These are phyloP conservation scores for Termitomyces titanicus DNA, from an alignment of 768 basidiomycete species.

Conservation along the genomic window DNA sequence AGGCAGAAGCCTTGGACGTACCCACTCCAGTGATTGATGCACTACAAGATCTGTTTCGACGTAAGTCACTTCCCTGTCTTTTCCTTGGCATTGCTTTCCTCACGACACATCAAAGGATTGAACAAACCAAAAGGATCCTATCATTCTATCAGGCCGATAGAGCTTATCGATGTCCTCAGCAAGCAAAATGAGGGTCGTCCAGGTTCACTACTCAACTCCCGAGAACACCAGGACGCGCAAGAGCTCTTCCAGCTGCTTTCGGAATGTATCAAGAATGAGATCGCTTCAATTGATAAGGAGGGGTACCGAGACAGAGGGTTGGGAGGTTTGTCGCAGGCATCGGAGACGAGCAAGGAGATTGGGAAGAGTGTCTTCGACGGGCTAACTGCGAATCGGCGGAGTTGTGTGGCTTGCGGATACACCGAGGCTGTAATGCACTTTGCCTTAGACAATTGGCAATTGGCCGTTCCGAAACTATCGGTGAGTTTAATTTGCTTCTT, in stretches of 20 bases:
- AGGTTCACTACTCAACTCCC: constrained; percentile 73
- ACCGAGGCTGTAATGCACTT: constrained; percentile 95
- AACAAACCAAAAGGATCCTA: constrained; percentile 59
- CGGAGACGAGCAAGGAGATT: constrained; percentile 28
- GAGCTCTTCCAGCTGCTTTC: constrained; percentile 95
- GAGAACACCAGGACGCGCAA: constrained; percentile 97
- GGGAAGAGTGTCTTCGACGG: constrained; percentile 83
- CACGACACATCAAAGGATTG: constrained; percentile 40
- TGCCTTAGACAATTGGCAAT: constrained; percentile 80
- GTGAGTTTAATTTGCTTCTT: constrained; percentile 38
- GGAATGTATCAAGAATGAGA: constrained; percentile 85
- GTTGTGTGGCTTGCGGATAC: constrained; percentile 87
- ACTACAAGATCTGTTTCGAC: constrained; percentile 63
- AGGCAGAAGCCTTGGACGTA: constrained; percentile 77
- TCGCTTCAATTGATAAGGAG: constrained; percentile 69
- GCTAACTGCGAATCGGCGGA: constrained; percentile 83
- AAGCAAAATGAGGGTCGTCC: constrained; percentile 46
- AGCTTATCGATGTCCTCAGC: constrained; percentile 69
- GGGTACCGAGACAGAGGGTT: constrained; percentile 68
- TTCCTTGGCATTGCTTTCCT: neutral
- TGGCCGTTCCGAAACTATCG: constrained; percentile 62
- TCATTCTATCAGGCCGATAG: constrained; percentile 64
- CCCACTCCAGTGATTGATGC: constrained; percentile 86
- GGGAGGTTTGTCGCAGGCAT: constrained; percentile 39
- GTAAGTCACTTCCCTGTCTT: constrained; percentile 35